A percentile compares a stretch with the other conserved stretches of the same genome.
These are phyloP conservation scores for Moricandia arvensis DNA, from an alignment of 345 rosid genomes.

Conservation along the genomic window DNA sequence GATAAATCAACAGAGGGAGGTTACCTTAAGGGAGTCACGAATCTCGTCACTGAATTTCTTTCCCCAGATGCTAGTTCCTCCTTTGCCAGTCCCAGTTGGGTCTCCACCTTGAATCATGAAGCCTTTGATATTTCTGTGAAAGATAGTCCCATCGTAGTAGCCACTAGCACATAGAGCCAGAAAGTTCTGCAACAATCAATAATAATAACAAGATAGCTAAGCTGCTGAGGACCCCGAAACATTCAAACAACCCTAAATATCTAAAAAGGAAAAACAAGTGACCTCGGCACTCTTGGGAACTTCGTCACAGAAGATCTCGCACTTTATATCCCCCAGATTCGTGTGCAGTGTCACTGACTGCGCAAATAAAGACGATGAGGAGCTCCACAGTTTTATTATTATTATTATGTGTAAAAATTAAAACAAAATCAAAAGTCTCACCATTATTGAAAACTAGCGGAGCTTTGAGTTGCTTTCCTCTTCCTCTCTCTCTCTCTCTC, in stretches of 20 bases:
- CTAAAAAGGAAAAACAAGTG: not conserved
- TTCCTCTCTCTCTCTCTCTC: not conserved
- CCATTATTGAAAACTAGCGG: constrained; percentile 21
- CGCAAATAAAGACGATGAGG: not conserved
- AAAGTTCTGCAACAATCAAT: constrained; percentile 61
- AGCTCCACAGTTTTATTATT: not conserved
- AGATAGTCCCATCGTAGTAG: constrained; percentile 83
- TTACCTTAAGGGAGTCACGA: constrained; percentile 97
- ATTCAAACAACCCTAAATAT: not conserved
- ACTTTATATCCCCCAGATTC: constrained; percentile 94
- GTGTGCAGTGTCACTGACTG: constrained; percentile 98
- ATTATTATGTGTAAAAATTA: not conserved
- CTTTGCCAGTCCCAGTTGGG: constrained; percentile 94
- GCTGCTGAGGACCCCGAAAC: not conserved
- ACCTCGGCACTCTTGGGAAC: constrained; percentile 95
- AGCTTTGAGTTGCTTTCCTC: not conserved
- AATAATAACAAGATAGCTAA: too few relatives aligned
- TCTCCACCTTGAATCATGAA: constrained; percentile 99
- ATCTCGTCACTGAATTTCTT: constrained; percentile 98
- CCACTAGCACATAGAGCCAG: constrained; percentile 96
- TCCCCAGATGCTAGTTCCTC: constrained; percentile 98
- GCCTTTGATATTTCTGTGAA: constrained; percentile 91
- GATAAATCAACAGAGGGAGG: too few relatives aligned
- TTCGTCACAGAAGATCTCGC: constrained; percentile 95
- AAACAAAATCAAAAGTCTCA: not conserved